These are phyloP conservation scores for Picea engelmannii DNA, from an alignment of 83 land plant genomes.

Conservation along the genomic window DNA sequence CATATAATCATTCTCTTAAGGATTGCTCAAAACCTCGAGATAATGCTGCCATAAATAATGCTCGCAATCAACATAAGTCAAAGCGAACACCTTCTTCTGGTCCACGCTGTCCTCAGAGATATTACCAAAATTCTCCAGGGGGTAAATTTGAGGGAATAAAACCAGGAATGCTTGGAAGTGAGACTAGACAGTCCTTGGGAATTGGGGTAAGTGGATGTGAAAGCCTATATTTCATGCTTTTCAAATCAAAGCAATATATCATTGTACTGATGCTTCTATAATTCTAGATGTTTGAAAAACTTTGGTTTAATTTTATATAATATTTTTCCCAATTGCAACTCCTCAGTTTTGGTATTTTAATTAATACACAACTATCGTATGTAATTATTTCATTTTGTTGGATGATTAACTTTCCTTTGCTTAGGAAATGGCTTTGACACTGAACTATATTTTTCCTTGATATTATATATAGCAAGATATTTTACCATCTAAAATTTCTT, in stretches of 20 bases:
- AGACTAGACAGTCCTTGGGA: conserved; percentile 75
- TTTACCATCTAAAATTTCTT: no score
- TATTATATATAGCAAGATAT: not conserved
- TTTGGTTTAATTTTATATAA: not conserved
- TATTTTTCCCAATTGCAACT: not conserved
- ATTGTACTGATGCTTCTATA: not conserved
- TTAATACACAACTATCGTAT: not conserved
- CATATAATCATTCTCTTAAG: conserved; percentile 82
- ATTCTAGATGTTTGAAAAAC: not conserved
- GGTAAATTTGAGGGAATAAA: conserved; percentile 85
- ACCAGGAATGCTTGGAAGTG: conserved; percentile 75
- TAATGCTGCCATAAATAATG: conserved; percentile 73
- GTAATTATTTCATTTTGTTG: not conserved
- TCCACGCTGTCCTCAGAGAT: conserved; percentile 64
- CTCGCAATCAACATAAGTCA: conserved; percentile 64
- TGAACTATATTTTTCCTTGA: not conserved
- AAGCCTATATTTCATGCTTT: not conserved
- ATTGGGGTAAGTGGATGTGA: conserved; percentile 56
- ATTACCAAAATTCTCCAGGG: conserved; percentile 72
- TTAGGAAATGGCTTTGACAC: not conserved
- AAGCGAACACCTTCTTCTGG: conserved; percentile 48
- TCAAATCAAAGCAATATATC: not conserved
- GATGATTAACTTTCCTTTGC: not conserved
- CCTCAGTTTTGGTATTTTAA: not conserved
- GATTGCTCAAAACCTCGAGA: conserved; percentile 91